phyloP scores from a whole-genome alignment of 2,329 filamentous ascomycete genomes.

The Gnomoniopsis sp. region DNA sequence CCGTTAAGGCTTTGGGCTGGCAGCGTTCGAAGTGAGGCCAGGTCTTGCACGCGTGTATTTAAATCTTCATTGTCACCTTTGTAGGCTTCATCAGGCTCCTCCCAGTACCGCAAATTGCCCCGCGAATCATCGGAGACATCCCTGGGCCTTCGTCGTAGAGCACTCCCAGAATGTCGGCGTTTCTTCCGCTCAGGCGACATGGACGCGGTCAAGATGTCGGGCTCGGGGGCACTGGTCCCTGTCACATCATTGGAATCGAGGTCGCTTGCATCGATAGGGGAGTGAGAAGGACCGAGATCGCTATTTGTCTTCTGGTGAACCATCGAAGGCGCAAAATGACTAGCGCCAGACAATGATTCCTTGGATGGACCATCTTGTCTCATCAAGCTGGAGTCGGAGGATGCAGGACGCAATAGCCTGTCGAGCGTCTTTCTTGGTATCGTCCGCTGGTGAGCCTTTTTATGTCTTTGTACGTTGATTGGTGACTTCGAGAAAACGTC shows the following conservation, averaged over 20 bases:
- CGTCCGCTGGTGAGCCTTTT: slow-evolving; percentile 65
- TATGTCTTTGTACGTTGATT: slow-evolving; percentile 75
- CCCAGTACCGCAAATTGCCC: slow-evolving; percentile 84
- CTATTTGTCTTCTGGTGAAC: slow-evolving; percentile 23
- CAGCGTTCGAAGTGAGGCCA: slow-evolving; percentile 8
- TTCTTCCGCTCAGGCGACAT: slow-evolving; percentile 45
- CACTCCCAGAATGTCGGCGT: slow-evolving; percentile 83
- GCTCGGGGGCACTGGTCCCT: slow-evolving; percentile 63
- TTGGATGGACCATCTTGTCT: slow-evolving; percentile 13
- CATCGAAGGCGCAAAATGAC: slow-evolving; percentile 3
- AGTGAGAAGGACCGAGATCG: slow-evolving; percentile 22
- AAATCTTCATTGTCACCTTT: slow-evolving; percentile 60
- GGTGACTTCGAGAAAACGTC: slow-evolving; percentile 86
- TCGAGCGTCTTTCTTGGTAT: slow-evolving; percentile 53
- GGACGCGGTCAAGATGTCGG: slow-evolving; percentile 48
- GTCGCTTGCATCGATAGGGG: slow-evolving; percentile 32
- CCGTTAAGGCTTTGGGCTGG: slow-evolving; percentile 10
- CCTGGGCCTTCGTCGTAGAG: slow-evolving; percentile 68
- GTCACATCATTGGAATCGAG: slow-evolving; percentile 51
- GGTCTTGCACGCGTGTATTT: slow-evolving; percentile 10
- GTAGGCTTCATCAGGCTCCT: slow-evolving; percentile 84
- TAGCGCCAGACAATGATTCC: neutral
- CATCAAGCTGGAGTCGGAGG: slow-evolving; percentile 40
- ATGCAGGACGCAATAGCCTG: slow-evolving; percentile 40
- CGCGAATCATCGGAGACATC: slow-evolving; percentile 64